Conservation (phyloP, 768 basidiomycete genomes). For the Leucogyrophana mollusca region DNA sequence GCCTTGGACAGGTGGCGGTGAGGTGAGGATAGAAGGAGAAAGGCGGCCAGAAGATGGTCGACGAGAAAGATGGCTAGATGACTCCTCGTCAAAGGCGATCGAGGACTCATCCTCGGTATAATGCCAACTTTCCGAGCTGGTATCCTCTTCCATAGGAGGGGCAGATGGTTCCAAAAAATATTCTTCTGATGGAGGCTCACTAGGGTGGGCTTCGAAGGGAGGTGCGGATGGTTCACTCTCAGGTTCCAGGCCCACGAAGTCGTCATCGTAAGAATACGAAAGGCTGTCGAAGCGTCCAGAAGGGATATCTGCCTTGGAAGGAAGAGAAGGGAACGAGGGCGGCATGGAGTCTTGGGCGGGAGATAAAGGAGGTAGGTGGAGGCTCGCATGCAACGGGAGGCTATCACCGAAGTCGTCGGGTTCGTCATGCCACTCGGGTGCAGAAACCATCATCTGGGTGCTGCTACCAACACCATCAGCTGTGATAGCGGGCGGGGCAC, state of each 20-base stretch:
- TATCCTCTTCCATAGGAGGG: constrained; percentile 30
- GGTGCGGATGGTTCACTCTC: constrained; percentile 42
- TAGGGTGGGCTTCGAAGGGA: constrained; percentile 39
- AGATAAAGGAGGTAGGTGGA: constrained; percentile 4
- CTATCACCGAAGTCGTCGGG: constrained; percentile 33
- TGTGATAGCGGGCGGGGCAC: constrained; percentile 41
- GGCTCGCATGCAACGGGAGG: background rate
- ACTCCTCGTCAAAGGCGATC: background rate
- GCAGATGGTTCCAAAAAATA: constrained; percentile 46
- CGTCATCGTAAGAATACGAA: constrained; percentile 37
- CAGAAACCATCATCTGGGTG: constrained; percentile 34
- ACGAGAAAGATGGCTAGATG: background rate
- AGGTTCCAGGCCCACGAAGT: constrained; percentile 31
- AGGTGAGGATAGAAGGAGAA: background rate
- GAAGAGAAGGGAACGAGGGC: constrained; percentile 28
- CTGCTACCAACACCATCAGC: constrained; percentile 17
- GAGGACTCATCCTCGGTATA: no score
- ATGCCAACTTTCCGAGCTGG: background rate
- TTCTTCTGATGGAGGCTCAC: constrained; percentile 30
- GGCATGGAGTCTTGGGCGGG: constrained; percentile 10
- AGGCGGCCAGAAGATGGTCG: no score
- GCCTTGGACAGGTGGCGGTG: constrained; percentile 5
- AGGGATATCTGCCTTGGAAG: constrained; percentile 41
- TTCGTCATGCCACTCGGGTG: constrained; percentile 55
- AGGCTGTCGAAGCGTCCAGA: constrained; percentile 33